These are phyloP conservation scores for Venturia aucupariae DNA, from an alignment of 2,329 filamentous ascomycete genomes.

Conservation along the genomic window DNA sequence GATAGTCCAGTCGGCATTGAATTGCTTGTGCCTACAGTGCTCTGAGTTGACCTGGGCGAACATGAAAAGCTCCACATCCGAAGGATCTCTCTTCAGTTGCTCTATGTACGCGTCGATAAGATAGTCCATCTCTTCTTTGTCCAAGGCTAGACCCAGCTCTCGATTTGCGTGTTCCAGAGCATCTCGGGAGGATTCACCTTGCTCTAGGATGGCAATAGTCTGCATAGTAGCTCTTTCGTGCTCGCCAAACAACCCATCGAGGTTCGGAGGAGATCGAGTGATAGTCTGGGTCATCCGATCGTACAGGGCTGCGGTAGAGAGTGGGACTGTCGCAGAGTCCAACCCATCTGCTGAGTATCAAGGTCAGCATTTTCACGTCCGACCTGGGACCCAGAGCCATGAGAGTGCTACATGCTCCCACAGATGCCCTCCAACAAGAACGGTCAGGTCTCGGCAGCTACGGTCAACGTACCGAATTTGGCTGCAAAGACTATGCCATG, in stretches of 20 bases:
- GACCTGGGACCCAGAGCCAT: neutral
- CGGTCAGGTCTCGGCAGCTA: slow-evolving; percentile 16
- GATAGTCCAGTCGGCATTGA: slow-evolving; percentile 95
- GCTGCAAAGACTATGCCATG: slow-evolving; percentile 71
- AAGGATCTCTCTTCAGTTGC: slow-evolving; percentile 55
- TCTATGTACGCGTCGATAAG: slow-evolving; percentile 74
- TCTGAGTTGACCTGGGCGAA: slow-evolving; percentile 99
- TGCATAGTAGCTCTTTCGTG: slow-evolving; percentile 55
- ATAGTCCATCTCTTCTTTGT: slow-evolving; percentile 85
- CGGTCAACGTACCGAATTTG: slow-evolving; percentile 10
- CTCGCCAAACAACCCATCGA: slow-evolving; percentile 71
- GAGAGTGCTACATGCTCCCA: slow-evolving; percentile 21
- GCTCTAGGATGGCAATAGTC: slow-evolving; percentile 64
- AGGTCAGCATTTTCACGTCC: neutral
- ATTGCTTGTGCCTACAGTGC: slow-evolving; percentile 82
- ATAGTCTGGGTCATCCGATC: slow-evolving; percentile 95
- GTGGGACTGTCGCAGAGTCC: neutral
- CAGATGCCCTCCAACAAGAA: slow-evolving; percentile 44
- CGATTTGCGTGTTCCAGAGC: slow-evolving; percentile 77
- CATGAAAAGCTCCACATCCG: slow-evolving; percentile 97
- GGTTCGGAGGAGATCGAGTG: slow-evolving; percentile 54
- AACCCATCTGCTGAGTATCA: neutral
- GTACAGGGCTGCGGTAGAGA: slow-evolving; percentile 43
- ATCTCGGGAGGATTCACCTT: slow-evolving; percentile 55
- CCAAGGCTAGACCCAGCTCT: slow-evolving; percentile 74